Conservation (phyloP, 1,139 yeast genomes). For the Scheffersomyces segobiensis region DNA sequence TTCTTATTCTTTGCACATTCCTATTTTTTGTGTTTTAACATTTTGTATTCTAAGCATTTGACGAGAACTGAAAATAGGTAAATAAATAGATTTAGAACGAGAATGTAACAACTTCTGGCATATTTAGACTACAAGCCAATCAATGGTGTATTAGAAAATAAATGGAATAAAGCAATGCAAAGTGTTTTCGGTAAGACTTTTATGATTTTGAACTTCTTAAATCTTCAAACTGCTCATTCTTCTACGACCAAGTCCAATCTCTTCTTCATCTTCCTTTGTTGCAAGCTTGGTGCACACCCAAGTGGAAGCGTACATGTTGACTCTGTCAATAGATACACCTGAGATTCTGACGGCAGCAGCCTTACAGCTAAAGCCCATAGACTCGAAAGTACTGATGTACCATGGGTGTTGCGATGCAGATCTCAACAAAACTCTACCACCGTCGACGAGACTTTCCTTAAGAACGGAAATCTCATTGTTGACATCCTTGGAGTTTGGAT, state of each 20-base stretch:
- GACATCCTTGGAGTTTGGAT: conserved; percentile 64
- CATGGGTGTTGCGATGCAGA: conserved; percentile 76
- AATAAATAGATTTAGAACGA: not conserved
- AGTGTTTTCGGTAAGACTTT: not conserved
- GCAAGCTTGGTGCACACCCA: conserved; percentile 70
- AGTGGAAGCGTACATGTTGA: conserved; percentile 85
- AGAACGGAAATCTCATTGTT: conserved; percentile 65
- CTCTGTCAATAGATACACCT: conserved; percentile 71
- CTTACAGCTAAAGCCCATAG: conserved; percentile 62
- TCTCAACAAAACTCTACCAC: conserved; percentile 76
- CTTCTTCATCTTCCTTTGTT: conserved; percentile 12
- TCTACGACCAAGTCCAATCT: conserved; percentile 18
- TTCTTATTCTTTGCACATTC: too few species aligned
- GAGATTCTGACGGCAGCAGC: conserved; percentile 68
- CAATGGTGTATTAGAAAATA: not conserved
- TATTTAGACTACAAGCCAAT: not conserved
- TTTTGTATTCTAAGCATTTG: not conserved
- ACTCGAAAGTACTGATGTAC: conserved; percentile 71
- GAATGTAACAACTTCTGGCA: not conserved
- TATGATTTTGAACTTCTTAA: conserved; percentile 10
- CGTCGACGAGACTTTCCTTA: conserved; percentile 58
- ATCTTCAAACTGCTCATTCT: conserved; percentile 45
- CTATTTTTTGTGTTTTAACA: not conserved
- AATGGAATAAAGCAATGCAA: conserved; percentile 1
- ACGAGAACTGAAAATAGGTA: not conserved